Conservation (phyloP, 2,329 filamentous ascomycete genomes). For the Fusarium haematococcum region DNA sequence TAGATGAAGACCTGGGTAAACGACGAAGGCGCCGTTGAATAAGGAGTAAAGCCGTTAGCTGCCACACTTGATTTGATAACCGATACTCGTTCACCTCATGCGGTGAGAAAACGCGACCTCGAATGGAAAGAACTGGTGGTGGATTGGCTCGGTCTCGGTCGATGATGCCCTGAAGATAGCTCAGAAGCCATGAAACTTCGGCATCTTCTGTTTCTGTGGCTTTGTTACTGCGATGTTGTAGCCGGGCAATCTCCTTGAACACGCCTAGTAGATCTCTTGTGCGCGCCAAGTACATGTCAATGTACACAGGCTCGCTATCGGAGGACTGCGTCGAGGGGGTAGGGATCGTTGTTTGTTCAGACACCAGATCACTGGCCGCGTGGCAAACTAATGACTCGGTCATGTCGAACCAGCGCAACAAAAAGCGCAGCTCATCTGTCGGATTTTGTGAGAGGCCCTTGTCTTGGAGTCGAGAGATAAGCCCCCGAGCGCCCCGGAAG, state of each 20-base stretch:
- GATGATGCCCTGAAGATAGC: constrained; percentile 24
- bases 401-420: constrained; percentile 35
- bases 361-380: constrained; percentile 22
- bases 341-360: constrained; percentile 21
- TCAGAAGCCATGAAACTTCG: constrained; percentile 23
- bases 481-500: constrained; percentile 27
- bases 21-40: constrained; percentile 29
- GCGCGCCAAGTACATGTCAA: constrained; percentile 34
- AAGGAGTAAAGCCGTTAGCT: constrained; percentile 24
- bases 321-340: constrained; percentile 26
- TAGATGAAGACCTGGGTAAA: constrained; percentile 11
- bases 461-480: constrained; percentile 23
- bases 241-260: constrained; percentile 32
- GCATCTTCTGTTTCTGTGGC: background rate
- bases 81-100: constrained; percentile 29
- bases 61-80: constrained; percentile 34
- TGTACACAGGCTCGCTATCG: constrained; percentile 22
- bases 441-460: constrained; percentile 18
- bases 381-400: constrained; percentile 34
- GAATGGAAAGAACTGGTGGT: constrained; percentile 28
- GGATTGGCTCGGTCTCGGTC: constrained; percentile 18
- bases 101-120: constrained; percentile 7
- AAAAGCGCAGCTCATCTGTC: constrained; percentile 25
- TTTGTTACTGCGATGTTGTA: background rate
- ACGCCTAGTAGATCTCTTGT: constrained; percentile 25